phyloP scores from a whole-genome alignment of 306 rosid species.

The Vigna hirtella region DNA sequence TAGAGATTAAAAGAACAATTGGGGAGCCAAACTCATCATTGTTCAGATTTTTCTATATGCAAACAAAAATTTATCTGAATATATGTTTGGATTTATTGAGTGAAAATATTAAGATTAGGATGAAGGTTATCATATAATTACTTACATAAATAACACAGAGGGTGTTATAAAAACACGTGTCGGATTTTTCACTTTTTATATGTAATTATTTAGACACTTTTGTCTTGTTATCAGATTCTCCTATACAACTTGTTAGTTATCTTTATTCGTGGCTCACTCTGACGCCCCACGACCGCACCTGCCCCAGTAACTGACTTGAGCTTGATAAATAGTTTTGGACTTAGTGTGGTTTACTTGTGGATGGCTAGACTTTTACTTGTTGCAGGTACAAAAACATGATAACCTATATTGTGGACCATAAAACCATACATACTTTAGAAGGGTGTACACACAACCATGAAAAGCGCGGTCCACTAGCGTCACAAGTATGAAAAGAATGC shows the following conservation, averaged over 20 bases:
- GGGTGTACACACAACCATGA: conserved; percentile 6
- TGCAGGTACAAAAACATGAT: conserved; percentile 2
- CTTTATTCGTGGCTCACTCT: not conserved
- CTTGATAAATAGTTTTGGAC: conserved; percentile 4
- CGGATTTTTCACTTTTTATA: not conserved
- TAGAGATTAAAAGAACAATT: not conserved
- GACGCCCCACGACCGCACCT: conserved; percentile 31
- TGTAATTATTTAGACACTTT: not conserved
- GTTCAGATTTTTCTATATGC: not conserved
- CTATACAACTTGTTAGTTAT: not conserved
- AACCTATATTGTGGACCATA: conserved; percentile 12
- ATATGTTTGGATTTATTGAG: not conserved
- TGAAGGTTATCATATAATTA: not conserved
- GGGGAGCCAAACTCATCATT: not conserved
- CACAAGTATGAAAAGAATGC: conserved; percentile 25
- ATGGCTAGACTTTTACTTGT: not conserved
- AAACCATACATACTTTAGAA: not conserved
- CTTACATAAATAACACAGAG: not conserved
- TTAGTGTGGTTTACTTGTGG: conserved; percentile 15
- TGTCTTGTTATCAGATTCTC: not conserved
- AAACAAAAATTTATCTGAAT: not conserved
- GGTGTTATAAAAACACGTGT: not conserved
- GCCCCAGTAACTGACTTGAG: conserved; percentile 19
- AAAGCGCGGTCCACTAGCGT: conserved; percentile 39
- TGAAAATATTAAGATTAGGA: not conserved